Evolutionary conservation across 495 filamentous ascomycete genomes (phyloP).

Genomic region (Xylaria curta): DNA sequence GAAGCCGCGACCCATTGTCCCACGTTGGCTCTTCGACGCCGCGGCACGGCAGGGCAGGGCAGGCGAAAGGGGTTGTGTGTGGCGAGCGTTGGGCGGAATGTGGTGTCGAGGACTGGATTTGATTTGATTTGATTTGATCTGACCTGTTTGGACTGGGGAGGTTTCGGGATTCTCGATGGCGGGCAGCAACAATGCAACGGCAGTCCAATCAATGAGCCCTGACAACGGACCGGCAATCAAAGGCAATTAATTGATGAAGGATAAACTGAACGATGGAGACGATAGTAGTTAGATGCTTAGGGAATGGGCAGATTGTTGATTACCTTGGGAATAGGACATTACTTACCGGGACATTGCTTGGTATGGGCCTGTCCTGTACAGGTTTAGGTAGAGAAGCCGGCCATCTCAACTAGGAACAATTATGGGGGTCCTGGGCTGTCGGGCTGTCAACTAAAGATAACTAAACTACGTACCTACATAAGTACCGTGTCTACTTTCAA

Average conservation of each 20-base stretch:
- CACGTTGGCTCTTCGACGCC: conserved; percentile 26
- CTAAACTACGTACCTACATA: neutral
- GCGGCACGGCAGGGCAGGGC: conserved; percentile 16
- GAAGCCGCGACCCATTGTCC: conserved; percentile 37
- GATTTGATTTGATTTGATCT: no score
- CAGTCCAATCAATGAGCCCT: conserved; percentile 9
- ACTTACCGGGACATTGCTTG: neutral
- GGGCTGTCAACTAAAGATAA: conserved; percentile 4
- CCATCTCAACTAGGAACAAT: conserved; percentile 6
- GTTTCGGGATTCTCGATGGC: conserved; percentile 11
- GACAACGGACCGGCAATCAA: neutral
- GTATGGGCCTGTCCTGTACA: neutral
- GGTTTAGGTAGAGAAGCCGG: neutral
- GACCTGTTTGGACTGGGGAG: conserved; percentile 1
- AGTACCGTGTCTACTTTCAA: neutral
- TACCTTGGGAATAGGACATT: neutral
- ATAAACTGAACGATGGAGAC: conserved; percentile 4
- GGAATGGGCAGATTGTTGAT: conserved; percentile 23
- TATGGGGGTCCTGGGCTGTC: conserved; percentile 8
- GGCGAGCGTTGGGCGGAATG: conserved; percentile 5
- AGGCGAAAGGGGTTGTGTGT: conserved; percentile 15
- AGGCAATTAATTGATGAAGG: conserved; percentile 3
- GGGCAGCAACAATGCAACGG: conserved; percentile 4
- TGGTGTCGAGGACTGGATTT: neutral
- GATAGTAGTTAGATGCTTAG: neutral